These are phyloP conservation scores for Datisca glomerata DNA, from an alignment of 306 rosid genomes.

Conservation along the genomic window DNA sequence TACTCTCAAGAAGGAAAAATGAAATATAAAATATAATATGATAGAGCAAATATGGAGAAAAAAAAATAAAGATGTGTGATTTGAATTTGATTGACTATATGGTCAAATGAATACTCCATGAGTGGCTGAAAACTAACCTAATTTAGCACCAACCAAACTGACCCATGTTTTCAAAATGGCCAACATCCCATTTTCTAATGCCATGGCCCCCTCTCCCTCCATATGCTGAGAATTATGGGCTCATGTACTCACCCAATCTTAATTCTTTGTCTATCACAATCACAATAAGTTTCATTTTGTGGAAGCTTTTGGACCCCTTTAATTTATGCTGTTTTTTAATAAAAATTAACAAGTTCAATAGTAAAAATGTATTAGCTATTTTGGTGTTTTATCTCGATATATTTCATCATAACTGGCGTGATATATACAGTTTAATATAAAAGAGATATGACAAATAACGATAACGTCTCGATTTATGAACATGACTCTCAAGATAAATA, in stretches of 20 bases:
- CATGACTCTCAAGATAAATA: too few species aligned
- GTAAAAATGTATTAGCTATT: too few species aligned
- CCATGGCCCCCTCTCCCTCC: conserved; percentile 34
- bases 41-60: not conserved
- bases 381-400: too few species aligned
- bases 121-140: conserved; percentile 19
- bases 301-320: not conserved
- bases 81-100: too few species aligned
- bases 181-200: conserved; percentile 64
- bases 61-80: too few species aligned
- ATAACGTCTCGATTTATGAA: too few species aligned
- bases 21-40: not conserved
- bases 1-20: not conserved
- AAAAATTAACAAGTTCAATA: not conserved
- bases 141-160: too few species aligned
- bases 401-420: too few species aligned
- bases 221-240: conserved; percentile 49
- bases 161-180: conserved; percentile 26
- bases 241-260: conserved; percentile 30
- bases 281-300: conserved; percentile 11
- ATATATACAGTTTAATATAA: too few species aligned
- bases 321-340: not conserved
- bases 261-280: conserved; percentile 27
- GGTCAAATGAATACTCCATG: not conserved
- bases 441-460: too few species aligned